These are phyloP conservation scores for Colletotrichum plurivorum DNA, from an alignment of 2,329 filamentous ascomycete species.

Conservation along the genomic window DNA sequence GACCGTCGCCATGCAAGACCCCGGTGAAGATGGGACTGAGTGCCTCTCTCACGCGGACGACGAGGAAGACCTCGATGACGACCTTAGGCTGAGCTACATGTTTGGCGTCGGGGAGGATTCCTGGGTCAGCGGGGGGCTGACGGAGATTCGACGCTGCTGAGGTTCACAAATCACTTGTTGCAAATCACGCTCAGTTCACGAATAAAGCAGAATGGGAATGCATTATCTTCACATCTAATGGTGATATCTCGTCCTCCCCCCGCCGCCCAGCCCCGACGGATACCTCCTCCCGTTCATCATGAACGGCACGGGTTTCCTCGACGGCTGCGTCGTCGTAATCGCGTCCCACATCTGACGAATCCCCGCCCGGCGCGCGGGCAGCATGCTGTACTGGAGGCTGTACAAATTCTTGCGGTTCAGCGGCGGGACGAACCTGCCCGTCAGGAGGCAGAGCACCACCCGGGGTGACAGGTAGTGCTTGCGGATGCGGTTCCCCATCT, in stretches of 20 bases:
- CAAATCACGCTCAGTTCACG: background rate
- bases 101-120: slow-evolving; percentile 20
- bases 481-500: slow-evolving; percentile 90
- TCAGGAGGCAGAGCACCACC: slow-evolving; percentile 89
- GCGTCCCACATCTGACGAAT: slow-evolving; percentile 89
- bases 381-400: slow-evolving; percentile 97
- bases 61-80: background rate
- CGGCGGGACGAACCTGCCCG: slow-evolving; percentile 92
- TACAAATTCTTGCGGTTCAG: slow-evolving; percentile 96
- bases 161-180: too few relatives aligned
- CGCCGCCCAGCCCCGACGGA: slow-evolving; percentile 33
- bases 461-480: slow-evolving; percentile 95
- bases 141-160: slow-evolving; percentile 16
- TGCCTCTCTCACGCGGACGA: slow-evolving; percentile 14
- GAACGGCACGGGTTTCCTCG: slow-evolving; percentile 59
- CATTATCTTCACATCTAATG: slow-evolving; percentile 40
- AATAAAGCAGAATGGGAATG: background rate
- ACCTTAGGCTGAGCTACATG: slow-evolving; percentile 21
- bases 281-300: slow-evolving; percentile 49
- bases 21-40: background rate
- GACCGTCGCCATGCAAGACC: background rate
- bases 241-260: slow-evolving; percentile 40
- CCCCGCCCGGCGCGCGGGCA: slow-evolving; percentile 84
- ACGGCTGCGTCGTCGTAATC: slow-evolving; percentile 67
- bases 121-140: slow-evolving; percentile 17